A percentile compares a stretch with the other conserved stretches of the same genome.
Conservation (phyloP, 2,329 filamentous ascomycete genomes). For the Fusarium neocosmosporiellum region DNA sequence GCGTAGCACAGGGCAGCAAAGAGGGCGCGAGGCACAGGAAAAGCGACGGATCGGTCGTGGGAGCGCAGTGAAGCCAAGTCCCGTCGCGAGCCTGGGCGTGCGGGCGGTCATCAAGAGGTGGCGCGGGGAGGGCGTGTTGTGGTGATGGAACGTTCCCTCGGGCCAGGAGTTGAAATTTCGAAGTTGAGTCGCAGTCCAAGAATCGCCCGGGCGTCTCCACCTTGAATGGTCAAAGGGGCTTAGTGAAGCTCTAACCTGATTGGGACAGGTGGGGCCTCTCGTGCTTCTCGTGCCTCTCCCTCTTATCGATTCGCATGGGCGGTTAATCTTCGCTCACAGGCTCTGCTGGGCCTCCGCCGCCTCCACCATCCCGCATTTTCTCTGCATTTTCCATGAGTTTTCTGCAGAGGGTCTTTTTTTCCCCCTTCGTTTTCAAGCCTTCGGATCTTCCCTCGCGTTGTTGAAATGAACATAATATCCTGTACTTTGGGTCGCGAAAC, state of each 20-base stretch:
- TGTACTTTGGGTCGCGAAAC: conserved; percentile 13
- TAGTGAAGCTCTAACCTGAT: conserved; percentile 51
- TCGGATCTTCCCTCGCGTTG: conserved; percentile 6
- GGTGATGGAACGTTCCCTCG: conserved; percentile 50
- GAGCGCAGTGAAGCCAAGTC: conserved; percentile 49
- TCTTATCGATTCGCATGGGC: conserved; percentile 49
- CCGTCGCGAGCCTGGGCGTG: conserved; percentile 48
- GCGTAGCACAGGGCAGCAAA: conserved; percentile 51
- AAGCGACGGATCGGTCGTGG: conserved; percentile 44
- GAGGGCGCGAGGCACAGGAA: conserved; percentile 52
- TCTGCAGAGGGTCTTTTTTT: conserved; percentile 36
- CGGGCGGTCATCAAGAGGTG: conserved; percentile 51
- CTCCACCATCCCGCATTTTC: conserved; percentile 46
- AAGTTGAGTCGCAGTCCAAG: conserved; percentile 55
- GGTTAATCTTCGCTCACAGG: conserved; percentile 52
- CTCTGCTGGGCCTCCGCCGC: conserved; percentile 21
- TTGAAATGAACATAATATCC: conserved; percentile 30
- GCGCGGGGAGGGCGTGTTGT: conserved; percentile 46
- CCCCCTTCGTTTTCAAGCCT: conserved; percentile 25
- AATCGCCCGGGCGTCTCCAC: conserved; percentile 46
- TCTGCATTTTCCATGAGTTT: conserved; percentile 33
- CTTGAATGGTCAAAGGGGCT: conserved; percentile 51
- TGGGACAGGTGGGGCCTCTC: conserved; percentile 12
- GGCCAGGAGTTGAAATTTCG: conserved; percentile 58
- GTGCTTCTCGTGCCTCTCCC: neutral